Conservation (phyloP, 1,284 basidiomycete genomes). For the Vanrija pseudolonga region DNA sequence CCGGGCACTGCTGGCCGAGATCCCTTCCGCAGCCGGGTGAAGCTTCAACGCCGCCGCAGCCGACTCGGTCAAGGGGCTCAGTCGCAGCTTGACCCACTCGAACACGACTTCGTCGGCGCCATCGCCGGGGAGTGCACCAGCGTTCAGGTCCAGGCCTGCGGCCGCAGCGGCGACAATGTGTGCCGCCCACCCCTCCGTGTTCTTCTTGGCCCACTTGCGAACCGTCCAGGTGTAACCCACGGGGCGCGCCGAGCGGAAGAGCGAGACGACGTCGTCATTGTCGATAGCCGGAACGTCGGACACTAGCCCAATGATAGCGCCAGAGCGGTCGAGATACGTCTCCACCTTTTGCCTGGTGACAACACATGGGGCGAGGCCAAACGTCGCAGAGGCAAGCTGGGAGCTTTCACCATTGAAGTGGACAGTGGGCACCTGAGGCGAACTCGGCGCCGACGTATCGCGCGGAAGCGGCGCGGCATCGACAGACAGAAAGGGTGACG, state of each 20-base stretch:
- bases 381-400: conserved; percentile 35
- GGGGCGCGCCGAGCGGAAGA: conserved; percentile 31
- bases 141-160: conserved; percentile 37
- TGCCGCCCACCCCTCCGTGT: conserved; percentile 39
- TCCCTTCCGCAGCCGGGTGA: conserved; percentile 8
- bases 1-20: not conserved
- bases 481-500: not conserved
- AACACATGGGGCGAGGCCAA: conserved; percentile 40
- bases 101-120: conserved; percentile 45
- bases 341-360: conserved; percentile 23
- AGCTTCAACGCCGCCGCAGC: conserved; percentile 7
- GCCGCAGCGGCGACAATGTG: conserved; percentile 40
- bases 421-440: conserved; percentile 1
- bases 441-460: conserved; percentile 1
- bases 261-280: conserved; percentile 2
- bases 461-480: not conserved
- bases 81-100: conserved; percentile 45
- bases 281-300: not conserved
- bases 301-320: conserved; percentile 32
- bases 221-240: conserved; percentile 73
- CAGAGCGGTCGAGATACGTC: conserved; percentile 24
- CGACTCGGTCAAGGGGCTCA: conserved; percentile 10
- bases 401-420: conserved; percentile 4
- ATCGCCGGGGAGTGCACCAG: conserved; percentile 18
- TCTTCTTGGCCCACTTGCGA: conserved; percentile 68